Evolutionary conservation across 352 stramenopile genomes (phyloP).

Genomic region (Phytophthora palmivora): DNA sequence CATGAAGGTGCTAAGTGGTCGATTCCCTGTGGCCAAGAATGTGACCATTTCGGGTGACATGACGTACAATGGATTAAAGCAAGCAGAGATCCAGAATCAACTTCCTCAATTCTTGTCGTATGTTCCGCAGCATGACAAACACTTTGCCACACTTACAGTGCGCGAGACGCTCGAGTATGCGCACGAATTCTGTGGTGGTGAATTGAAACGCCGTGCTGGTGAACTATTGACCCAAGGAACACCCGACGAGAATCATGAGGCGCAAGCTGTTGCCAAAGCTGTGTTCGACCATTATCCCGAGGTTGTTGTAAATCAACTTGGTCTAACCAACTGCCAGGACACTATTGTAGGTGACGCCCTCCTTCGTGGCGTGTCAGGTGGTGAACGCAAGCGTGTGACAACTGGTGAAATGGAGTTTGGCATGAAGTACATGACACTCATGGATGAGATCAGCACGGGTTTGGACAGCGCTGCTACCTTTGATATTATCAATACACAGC

Average conservation of each 20-base stretch:
- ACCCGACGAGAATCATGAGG: conserved; percentile 50
- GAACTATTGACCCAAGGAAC: conserved; percentile 46
- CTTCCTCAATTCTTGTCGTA: conserved; percentile 64
- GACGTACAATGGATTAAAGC: conserved; percentile 55
- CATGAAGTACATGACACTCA: conserved; percentile 72
- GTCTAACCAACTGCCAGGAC: conserved; percentile 58
- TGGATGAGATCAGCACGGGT: conserved; percentile 89
- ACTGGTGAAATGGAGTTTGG: conserved; percentile 87
- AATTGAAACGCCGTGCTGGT: conserved; percentile 36
- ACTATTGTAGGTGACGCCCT: conserved; percentile 71
- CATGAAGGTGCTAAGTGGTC: conserved; percentile 48
- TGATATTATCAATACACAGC: conserved; percentile 63
- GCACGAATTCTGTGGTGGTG: conserved; percentile 55
- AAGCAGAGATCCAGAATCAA: conserved; percentile 36
- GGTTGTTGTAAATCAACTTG: conserved; percentile 58
- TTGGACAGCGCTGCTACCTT: conserved; percentile 61
- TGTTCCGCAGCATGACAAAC: conserved; percentile 53
- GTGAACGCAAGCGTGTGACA: conserved; percentile 78
- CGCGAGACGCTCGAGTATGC: conserved; percentile 69
- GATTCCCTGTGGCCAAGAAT: conserved; percentile 48
- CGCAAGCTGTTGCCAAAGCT: conserved; percentile 31
- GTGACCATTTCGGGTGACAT: conserved; percentile 47
- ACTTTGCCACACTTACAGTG: conserved; percentile 50
- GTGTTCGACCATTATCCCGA: conserved; percentile 60
- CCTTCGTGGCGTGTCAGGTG: conserved; percentile 67